phyloP scores from a whole-genome alignment of 2,329 filamentous ascomycete species.

The Akanthomyces uredinophilus region DNA sequence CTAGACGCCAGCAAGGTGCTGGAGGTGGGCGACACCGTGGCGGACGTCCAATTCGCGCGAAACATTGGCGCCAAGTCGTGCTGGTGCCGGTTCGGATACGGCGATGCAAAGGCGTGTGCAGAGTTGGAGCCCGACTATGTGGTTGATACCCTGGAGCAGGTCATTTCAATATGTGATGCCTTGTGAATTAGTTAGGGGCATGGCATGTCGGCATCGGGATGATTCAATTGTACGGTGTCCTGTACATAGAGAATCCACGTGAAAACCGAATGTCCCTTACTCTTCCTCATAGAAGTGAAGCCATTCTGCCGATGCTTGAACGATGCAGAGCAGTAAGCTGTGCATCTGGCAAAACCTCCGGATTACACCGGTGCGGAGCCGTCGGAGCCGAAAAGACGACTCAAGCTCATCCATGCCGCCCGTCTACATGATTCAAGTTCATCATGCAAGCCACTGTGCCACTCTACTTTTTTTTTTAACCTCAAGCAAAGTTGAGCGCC shows the following conservation, averaged over 20 bases:
- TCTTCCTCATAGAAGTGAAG: too few relatives aligned
- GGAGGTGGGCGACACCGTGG: slow-evolving; percentile 17
- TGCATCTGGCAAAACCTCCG: neutral
- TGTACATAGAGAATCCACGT: too few relatives aligned
- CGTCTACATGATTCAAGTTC: neutral
- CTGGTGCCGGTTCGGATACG: slow-evolving; percentile 14
- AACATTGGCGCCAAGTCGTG: slow-evolving; percentile 17
- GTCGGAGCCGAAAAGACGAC: neutral
- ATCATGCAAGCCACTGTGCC: neutral
- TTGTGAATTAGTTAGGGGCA: neutral
- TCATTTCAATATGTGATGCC: neutral
- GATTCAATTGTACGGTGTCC: neutral
- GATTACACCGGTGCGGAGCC: neutral
- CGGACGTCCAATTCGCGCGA: slow-evolving; percentile 16
- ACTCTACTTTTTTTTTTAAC: neutral
- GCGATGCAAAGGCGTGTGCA: neutral
- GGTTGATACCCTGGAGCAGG: slow-evolving; percentile 1
- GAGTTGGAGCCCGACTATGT: slow-evolving; percentile 10
- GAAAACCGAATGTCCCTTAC: too few relatives aligned
- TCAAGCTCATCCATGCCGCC: neutral
- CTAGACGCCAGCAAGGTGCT: slow-evolving; percentile 12
- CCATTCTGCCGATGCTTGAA: neutral
- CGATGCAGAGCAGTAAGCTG: too few relatives aligned
- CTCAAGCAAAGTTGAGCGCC: neutral
- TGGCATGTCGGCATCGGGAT: neutral